These are phyloP conservation scores for Prunus yedoensis DNA, from an alignment of 331 rosid genomes.

Conservation along the genomic window DNA sequence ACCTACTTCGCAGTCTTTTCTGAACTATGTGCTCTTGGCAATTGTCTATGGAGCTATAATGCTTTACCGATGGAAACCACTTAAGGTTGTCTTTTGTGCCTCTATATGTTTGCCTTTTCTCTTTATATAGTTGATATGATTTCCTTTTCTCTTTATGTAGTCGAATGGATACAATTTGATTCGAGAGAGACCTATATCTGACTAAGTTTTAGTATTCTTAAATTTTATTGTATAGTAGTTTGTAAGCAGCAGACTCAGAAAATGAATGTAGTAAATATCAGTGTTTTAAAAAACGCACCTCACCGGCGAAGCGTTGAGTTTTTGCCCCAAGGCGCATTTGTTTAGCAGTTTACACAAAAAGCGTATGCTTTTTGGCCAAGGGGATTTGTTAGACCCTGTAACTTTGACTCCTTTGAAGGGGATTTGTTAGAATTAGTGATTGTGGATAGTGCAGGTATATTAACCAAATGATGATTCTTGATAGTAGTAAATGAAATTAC, in stretches of 20 bases:
- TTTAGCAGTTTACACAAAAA: too few species aligned
- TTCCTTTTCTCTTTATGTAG: constrained; percentile 2
- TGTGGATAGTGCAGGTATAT: not conserved
- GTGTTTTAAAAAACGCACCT: too few species aligned
- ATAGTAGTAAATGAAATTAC: not conserved
- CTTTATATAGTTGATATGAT: not conserved
- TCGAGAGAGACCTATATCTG: not conserved
- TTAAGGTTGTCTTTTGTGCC: constrained; percentile 51
- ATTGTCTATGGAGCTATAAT: constrained; percentile 59
- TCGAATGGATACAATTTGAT: constrained; percentile 10
- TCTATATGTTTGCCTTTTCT: constrained; percentile 7
- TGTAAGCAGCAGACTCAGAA: not conserved
- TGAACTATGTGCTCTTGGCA: constrained; percentile 71
- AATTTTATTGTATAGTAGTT: not conserved
- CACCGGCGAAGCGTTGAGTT: too few species aligned
- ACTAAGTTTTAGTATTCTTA: not conserved
- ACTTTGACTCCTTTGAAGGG: constrained; percentile 1
- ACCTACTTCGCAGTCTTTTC: constrained; percentile 88
- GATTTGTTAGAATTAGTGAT: not conserved
- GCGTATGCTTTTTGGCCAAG: not conserved
- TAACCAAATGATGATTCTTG: constrained; percentile 1
- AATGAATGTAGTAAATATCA: not conserved
- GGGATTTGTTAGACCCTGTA: not conserved
- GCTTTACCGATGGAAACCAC: constrained; percentile 49
- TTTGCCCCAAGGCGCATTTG: too few species aligned